These are phyloP conservation scores for Scopulariopsis brevicaulis DNA, from an alignment of 2,329 filamentous ascomycete genomes.

Conservation along the genomic window DNA sequence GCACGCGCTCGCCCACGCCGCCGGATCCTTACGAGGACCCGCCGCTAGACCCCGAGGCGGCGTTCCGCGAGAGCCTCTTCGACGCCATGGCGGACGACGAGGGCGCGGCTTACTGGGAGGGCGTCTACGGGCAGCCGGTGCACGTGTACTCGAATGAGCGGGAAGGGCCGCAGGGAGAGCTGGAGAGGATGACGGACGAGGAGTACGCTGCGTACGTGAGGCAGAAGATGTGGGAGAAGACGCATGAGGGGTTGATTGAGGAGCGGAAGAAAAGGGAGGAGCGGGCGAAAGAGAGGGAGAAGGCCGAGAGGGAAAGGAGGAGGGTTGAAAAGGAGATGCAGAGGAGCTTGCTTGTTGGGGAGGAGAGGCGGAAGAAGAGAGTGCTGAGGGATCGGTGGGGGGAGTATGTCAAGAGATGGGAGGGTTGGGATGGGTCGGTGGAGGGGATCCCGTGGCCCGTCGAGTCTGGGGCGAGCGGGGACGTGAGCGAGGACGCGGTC, in stretches of 20 bases:
- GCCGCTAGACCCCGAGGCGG: conserved; percentile 53
- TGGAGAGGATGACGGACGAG: conserved; percentile 85
- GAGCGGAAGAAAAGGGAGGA: conserved; percentile 55
- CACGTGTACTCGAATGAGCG: conserved; percentile 57
- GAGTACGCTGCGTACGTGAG: conserved; percentile 84
- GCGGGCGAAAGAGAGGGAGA: conserved; percentile 35
- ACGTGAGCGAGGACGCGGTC: conserved; percentile 49
- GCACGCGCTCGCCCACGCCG: conserved; percentile 31
- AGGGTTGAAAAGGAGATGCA: conserved; percentile 56
- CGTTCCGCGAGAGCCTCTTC: conserved; percentile 90
- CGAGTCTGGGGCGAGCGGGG: conserved; percentile 24
- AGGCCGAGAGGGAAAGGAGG: conserved; percentile 35
- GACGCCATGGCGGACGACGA: conserved; percentile 96
- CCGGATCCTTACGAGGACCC: conserved; percentile 33
- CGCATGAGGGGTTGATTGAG: conserved; percentile 70
- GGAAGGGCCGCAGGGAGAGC: conserved; percentile 34
- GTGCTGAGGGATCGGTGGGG: conserved; percentile 51
- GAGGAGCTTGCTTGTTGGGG: conserved; percentile 53
- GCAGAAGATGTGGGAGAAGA: conserved; percentile 90
- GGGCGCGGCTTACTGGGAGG: conserved; percentile 89
- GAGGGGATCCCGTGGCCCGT: conserved; percentile 56
- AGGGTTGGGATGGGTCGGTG: conserved; percentile 30
- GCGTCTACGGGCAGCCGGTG: conserved; percentile 91
- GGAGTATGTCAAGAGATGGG: conserved; percentile 55
- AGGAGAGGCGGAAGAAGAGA: conserved; percentile 45